These are phyloP conservation scores for Pseudonitzschia multistriata DNA, from an alignment of 108 stramenopile species.

Conservation along the genomic window DNA sequence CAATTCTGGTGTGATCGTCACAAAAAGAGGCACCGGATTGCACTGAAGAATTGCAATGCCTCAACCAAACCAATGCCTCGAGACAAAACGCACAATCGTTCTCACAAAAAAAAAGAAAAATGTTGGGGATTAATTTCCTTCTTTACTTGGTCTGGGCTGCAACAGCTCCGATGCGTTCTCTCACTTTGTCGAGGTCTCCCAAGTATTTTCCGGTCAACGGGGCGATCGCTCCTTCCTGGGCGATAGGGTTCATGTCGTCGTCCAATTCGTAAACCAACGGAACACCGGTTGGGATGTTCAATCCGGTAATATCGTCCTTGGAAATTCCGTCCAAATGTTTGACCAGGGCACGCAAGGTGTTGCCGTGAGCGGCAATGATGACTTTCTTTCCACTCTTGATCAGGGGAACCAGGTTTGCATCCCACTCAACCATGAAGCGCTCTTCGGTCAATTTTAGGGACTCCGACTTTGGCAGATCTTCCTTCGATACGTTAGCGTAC, in stretches of 20 bases:
- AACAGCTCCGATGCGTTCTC: constrained; percentile 88
- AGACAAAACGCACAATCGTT: too few species aligned
- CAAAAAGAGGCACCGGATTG: too few species aligned
- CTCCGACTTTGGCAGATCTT: constrained; percentile 81
- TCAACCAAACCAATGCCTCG: too few species aligned
- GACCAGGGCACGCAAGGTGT: constrained; percentile 97
- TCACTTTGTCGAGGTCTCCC: constrained; percentile 86
- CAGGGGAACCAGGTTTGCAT: constrained; percentile 69
- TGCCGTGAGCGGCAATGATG: constrained; percentile 98
- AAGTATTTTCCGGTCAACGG: constrained; percentile 86
- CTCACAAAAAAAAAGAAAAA: too few species aligned
- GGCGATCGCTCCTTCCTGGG: constrained; percentile 82
- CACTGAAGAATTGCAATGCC: too few species aligned
- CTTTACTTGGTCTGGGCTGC: constrained; percentile 88
- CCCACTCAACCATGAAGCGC: constrained; percentile 94
- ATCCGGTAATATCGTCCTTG: constrained; percentile 87
- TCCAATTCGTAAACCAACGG: constrained; percentile 94
- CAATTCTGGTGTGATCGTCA: too few species aligned
- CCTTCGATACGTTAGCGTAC: constrained; percentile 74
- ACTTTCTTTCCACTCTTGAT: constrained; percentile 90
- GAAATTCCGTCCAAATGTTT: constrained; percentile 97
- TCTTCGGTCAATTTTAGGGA: constrained; percentile 88
- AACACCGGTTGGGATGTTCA: constrained; percentile 98
- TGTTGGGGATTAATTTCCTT: not conserved
- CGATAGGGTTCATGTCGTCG: constrained; percentile 88